Percentiles rank a stretch among this genome's conserved stretches.
Conservation (phyloP, 371 early-diverging fungal genomes). For the Syncephalastrum racemosum region DNA sequence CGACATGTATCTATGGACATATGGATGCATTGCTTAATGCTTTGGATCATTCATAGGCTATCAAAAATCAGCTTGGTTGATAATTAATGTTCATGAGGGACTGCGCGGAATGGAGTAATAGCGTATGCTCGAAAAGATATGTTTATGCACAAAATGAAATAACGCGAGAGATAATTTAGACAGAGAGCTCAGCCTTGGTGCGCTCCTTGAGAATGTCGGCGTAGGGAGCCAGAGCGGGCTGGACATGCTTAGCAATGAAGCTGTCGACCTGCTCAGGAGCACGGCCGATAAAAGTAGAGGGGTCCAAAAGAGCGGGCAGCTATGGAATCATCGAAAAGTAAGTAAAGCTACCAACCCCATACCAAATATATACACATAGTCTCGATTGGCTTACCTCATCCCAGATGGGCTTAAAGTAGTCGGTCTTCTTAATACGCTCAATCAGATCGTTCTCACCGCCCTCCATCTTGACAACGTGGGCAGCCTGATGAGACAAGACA, state of each 20-base stretch:
- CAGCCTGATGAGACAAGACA: constrained; percentile 93
- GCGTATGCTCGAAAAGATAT: too few relatives aligned
- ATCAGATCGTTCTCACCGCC: constrained; percentile 96
- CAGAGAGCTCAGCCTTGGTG: constrained; percentile 61
- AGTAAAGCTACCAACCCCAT: too few relatives aligned
- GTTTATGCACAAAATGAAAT: too few relatives aligned
- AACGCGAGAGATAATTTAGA: constrained; percentile 38
- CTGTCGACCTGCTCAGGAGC: constrained; percentile 92
- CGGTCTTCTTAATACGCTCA: constrained; percentile 77
- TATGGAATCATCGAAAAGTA: constrained; percentile 15
- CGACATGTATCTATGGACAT: too few relatives aligned
- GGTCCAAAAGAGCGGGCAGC: constrained; percentile 82
- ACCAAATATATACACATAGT: neutral
- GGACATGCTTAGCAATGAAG: constrained; percentile 83
- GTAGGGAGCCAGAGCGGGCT: constrained; percentile 84
- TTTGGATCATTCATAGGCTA: too few relatives aligned
- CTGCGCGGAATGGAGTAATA: too few relatives aligned
- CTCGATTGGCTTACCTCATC: constrained; percentile 39
- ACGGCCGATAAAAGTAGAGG: constrained; percentile 91
- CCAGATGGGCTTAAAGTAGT: constrained; percentile 89
- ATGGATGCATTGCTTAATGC: too few relatives aligned
- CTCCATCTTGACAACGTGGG: constrained; percentile 85
- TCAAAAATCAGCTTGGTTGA: too few relatives aligned
- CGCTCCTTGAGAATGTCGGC: constrained; percentile 50
- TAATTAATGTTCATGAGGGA: too few relatives aligned